These are phyloP conservation scores for Iberis amara DNA, from an alignment of 441 rosid species.

Conservation along the genomic window DNA sequence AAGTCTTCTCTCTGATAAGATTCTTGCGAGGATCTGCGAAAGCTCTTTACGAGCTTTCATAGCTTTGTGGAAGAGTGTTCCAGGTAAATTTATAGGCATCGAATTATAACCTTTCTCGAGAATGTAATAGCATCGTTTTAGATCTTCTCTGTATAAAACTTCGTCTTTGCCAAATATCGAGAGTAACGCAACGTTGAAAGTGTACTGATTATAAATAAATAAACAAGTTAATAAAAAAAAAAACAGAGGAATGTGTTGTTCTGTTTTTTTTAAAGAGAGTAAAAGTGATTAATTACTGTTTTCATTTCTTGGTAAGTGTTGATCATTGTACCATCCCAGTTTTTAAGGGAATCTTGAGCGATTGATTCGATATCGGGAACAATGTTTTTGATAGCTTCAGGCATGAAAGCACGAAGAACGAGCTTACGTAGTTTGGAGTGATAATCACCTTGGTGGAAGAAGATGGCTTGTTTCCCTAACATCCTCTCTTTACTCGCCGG, in stretches of 20 bases:
- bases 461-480: conserved; percentile 77
- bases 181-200: conserved; percentile 81
- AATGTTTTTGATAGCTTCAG: conserved; percentile 47
- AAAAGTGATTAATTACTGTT: no score
- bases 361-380: conserved; percentile 48
- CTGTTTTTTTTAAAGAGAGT: no score
- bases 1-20: conserved; percentile 58
- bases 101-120: conserved; percentile 94
- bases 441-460: conserved; percentile 81
- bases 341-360: conserved; percentile 28
- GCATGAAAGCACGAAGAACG: conserved; percentile 55
- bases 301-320: conserved; percentile 10
- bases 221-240: not conserved
- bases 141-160: conserved; percentile 69
- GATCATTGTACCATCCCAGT: no score
- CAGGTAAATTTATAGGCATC: conserved; percentile 85
- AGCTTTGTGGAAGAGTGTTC: conserved; percentile 79
- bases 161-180: conserved; percentile 92
- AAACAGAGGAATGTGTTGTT: conserved; percentile 19
- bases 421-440: conserved; percentile 61
- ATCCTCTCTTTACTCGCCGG: conserved; percentile 88
- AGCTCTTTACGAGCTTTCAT: conserved; percentile 88
- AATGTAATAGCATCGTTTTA: conserved; percentile 79
- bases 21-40: conserved; percentile 63
- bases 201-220: conserved; percentile 47